Base-by-base conservation (phyloP, 1,284 basidiomycete species). In the Marasmius tenuissimus region DNA sequence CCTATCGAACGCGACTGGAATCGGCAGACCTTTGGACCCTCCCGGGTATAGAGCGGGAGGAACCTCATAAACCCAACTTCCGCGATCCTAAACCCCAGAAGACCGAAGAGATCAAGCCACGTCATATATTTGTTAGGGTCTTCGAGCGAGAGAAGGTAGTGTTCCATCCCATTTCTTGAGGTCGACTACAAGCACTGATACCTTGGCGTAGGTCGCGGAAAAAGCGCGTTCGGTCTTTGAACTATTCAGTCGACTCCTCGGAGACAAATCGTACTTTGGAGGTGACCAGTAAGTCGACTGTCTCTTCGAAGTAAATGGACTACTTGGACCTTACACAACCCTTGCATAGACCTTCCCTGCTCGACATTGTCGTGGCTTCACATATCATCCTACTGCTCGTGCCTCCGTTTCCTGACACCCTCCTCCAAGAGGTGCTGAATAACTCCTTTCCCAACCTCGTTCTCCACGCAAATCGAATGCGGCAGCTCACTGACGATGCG, bases 361-460 rank as follows among this genome's bases (percentile, higher is more conserved):
- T 92, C 6, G 92, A 93, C 63, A 72, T 88, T 22, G 69, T 85
- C 35, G 74, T 92, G 33, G 88, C 91, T 18, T 82, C 90, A 10
- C 86, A 91, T 66, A 78, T 88, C 37, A 78, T 91, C 39, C 76
- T 92, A 20, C 72, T 93, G 6, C 68, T 80, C 11, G 72, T 80
- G 45, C 82, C 87, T 9, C 81, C 84, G 35, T 86, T 87, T 60
- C 85, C 89, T 1, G 86, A 92, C 65, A 73, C 83, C 5, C 69
- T 86, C 11, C 68, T 93, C 9, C 78, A 81, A 66, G 73, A 78
- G 56, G 76, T 90, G 4, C 69, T 92, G 9, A 70, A 69, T 1
- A 79, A 82, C 8, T 80, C 81, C 2, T 91, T 86, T 69, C 82
- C 87, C 0, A 71, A 73, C 8, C 77, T 92, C 45, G 72, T 81